These are phyloP conservation scores for Huntiella omanensis DNA, from an alignment of 2,329 filamentous ascomycete species.

Conservation along the genomic window DNA sequence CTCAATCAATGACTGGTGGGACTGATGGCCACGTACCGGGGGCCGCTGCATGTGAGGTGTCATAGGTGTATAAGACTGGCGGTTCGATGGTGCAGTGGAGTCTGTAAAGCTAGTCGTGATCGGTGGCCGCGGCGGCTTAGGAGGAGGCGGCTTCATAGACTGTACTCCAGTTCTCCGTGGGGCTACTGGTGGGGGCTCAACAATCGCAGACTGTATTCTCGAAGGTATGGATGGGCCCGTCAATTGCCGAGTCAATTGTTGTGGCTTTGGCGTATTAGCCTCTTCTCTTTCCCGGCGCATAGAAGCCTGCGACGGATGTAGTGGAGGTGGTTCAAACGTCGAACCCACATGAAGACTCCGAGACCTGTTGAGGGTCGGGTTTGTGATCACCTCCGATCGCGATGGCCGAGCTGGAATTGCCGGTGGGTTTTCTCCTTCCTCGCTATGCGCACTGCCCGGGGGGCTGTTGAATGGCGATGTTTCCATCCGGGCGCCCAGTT, in stretches of 20 bases:
- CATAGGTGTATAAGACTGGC: conserved; percentile 1
- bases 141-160: conserved; percentile 9
- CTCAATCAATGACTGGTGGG: conserved; percentile 10
- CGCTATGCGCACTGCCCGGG: conserved; percentile 41
- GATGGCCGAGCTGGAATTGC: conserved; percentile 14
- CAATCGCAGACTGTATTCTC: conserved; percentile 1
- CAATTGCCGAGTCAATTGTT: conserved; percentile 7
- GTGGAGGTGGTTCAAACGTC: conserved; percentile 9
- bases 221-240: conserved; percentile 8
- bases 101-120: conserved; percentile 4
- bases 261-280: conserved; percentile 1
- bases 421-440: conserved; percentile 16
- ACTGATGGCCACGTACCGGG: conserved; percentile 7
- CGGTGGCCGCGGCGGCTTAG: conserved; percentile 6
- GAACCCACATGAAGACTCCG: conserved; percentile 9
- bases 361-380: conserved; percentile 10
- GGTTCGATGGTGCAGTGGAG: background rate
- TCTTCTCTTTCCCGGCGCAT: conserved; percentile 8
- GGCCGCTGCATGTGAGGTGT: conserved; percentile 8
- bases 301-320: conserved; percentile 5
- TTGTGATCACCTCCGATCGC: conserved; percentile 2
- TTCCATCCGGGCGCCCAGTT: conserved; percentile 17
- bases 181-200: conserved; percentile 8
- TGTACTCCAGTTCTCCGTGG: conserved; percentile 4
- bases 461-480: conserved; percentile 76